phyloP scores from a whole-genome alignment of 2,329 filamentous ascomycete species.

The Cytospora paraplurivora region DNA sequence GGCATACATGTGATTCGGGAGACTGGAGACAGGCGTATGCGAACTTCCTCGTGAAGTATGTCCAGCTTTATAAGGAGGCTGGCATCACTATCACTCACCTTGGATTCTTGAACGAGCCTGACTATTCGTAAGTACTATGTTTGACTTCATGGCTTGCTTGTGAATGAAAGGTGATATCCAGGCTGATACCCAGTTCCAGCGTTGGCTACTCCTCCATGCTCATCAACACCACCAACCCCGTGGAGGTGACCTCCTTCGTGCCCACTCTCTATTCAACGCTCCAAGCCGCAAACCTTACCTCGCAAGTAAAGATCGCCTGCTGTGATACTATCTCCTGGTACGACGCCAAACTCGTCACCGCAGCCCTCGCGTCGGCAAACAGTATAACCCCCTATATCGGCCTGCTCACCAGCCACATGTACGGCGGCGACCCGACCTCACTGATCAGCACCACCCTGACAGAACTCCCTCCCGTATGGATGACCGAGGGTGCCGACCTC shows the following conservation, averaged over 20 bases:
- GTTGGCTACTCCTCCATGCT: slow-evolving; percentile 50
- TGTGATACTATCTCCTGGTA: slow-evolving; percentile 45
- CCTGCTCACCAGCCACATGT: slow-evolving; percentile 44
- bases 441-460: slow-evolving; percentile 45
- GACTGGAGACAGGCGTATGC: slow-evolving; percentile 53
- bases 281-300: slow-evolving; percentile 37
- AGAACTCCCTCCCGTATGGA: slow-evolving; percentile 40
- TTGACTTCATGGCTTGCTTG: neutral
- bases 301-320: slow-evolving; percentile 38
- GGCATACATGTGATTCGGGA: slow-evolving; percentile 42
- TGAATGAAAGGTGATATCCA: neutral
- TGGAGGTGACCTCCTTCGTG: slow-evolving; percentile 60
- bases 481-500: slow-evolving; percentile 51
- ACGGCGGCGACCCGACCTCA: slow-evolving; percentile 43
- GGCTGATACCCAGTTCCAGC: slow-evolving; percentile 8
- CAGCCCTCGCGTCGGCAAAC: slow-evolving; percentile 13
- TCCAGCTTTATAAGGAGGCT: slow-evolving; percentile 47
- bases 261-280: slow-evolving; percentile 48
- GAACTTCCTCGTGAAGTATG: slow-evolving; percentile 50
- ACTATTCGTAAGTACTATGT: slow-evolving; percentile 36
- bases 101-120: slow-evolving; percentile 52
- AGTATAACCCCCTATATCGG: slow-evolving; percentile 35
- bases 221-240: slow-evolving; percentile 85
- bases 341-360: slow-evolving; percentile 31
- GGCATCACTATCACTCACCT: slow-evolving; percentile 49